These are phyloP conservation scores for Cardamine occulta DNA, from an alignment of 345 rosid species.

Conservation along the genomic window DNA sequence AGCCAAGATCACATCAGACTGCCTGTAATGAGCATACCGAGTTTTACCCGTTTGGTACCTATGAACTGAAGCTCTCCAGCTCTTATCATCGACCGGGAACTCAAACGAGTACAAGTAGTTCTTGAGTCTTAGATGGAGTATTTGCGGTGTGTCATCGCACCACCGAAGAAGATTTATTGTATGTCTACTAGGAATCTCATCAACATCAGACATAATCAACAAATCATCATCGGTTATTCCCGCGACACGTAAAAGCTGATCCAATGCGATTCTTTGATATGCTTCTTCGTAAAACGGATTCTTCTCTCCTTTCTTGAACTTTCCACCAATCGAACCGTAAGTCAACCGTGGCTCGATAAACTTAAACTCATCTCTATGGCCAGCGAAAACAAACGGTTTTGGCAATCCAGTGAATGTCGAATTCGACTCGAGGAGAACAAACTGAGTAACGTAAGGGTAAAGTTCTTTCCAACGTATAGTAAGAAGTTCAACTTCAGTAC, in stretches of 20 bases:
- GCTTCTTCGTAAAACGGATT: constrained; percentile 89
- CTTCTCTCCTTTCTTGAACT: constrained; percentile 74
- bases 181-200: constrained; percentile 88
- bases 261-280: constrained; percentile 76
- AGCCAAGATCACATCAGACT: constrained; percentile 62
- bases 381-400: constrained; percentile 65
- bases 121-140: constrained; percentile 75
- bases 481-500: constrained; percentile 78
- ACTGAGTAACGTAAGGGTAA: constrained; percentile 77
- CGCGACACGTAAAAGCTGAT: constrained; percentile 68
- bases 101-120: constrained; percentile 86
- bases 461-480: constrained; percentile 78
- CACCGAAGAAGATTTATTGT: constrained; percentile 83
- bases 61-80: constrained; percentile 94
- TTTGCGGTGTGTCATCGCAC: constrained; percentile 74
- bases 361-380: constrained; percentile 64
- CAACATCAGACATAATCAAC: constrained; percentile 87
- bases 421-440: constrained; percentile 79
- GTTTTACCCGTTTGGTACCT: constrained; percentile 66
- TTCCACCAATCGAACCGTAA: constrained; percentile 75
- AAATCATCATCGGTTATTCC: constrained; percentile 83
- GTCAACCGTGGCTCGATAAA: constrained; percentile 76
- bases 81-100: constrained; percentile 69
- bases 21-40: constrained; percentile 71
- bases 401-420: constrained; percentile 75